Percentiles rank a stretch among this genome's conserved stretches.
These are phyloP conservation scores for Solanum chmielewskii DNA, from an alignment of 257 asterid genomes.

Conservation along the genomic window DNA sequence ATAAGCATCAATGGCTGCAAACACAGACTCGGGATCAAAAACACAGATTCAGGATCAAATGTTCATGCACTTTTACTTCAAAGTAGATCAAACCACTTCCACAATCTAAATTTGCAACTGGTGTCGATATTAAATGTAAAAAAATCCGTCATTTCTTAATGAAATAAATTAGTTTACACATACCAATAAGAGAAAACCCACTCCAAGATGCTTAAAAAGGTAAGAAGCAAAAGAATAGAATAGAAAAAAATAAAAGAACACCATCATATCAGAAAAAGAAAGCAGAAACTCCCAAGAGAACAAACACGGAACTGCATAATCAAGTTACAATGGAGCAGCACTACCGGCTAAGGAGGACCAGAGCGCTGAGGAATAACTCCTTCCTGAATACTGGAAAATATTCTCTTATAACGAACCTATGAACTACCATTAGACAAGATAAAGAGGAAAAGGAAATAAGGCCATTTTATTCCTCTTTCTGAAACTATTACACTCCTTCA, in stretches of 20 bases:
- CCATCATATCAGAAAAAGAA: background rate
- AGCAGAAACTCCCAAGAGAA: background rate
- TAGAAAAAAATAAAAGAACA: background rate
- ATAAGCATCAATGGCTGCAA: constrained; percentile 94
- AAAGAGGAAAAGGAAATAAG: background rate
- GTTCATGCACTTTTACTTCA: background rate
- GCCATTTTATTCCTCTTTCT: background rate
- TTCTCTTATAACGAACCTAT: background rate
- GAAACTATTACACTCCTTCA: background rate
- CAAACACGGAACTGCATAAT: background rate
- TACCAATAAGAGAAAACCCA: background rate
- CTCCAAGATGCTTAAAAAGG: background rate
- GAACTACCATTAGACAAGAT: background rate
- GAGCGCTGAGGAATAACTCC: background rate
- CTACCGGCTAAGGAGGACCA: background rate
- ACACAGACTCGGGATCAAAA: background rate
- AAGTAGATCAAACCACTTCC: background rate
- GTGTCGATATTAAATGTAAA: background rate
- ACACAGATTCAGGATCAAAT: no score
- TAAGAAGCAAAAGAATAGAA: background rate
- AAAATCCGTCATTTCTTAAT: background rate
- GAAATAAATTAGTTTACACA: background rate
- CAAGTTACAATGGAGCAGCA: background rate
- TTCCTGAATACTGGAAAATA: background rate
- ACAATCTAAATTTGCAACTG: background rate